These are phyloP conservation scores for Trametes hirsuta DNA, from an alignment of 1,284 basidiomycete species.

Conservation along the genomic window DNA sequence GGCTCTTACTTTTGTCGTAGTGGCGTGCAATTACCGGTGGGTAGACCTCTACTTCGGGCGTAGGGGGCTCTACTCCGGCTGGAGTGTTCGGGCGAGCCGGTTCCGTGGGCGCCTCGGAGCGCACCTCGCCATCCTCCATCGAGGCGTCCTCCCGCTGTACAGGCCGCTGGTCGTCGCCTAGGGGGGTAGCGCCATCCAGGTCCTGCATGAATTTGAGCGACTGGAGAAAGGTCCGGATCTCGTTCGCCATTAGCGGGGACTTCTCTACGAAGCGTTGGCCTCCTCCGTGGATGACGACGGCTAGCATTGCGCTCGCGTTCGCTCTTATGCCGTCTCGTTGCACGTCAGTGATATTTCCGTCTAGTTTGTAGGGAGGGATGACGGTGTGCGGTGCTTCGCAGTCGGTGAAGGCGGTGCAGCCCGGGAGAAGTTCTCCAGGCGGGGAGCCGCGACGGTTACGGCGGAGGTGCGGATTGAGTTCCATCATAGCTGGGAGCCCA, in stretches of 20 bases:
- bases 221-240: slow-evolving; percentile 3
- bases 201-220: not conserved
- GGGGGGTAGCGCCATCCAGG: too few species aligned
- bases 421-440: not conserved
- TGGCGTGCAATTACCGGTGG: not conserved
- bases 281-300: slow-evolving; percentile 7
- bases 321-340: not conserved
- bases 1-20: slow-evolving; percentile 1
- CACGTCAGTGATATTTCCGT: not conserved
- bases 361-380: slow-evolving; percentile 1
- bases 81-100: too few species aligned
- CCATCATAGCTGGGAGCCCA: not conserved
- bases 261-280: slow-evolving; percentile 1
- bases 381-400: not conserved
- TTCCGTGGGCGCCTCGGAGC: too few species aligned
- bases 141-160: too few species aligned
- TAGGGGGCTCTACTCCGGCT: too few species aligned
- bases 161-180: too few species aligned
- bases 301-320: not conserved
- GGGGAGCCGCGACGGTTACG: not conserved
- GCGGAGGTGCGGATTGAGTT: slow-evolving; percentile 1
- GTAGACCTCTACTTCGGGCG: not conserved
- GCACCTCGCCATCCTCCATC: too few species aligned
- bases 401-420: not conserved
- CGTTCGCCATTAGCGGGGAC: slow-evolving; percentile 1